phyloP scores from a whole-genome alignment of 441 rosid genomes.

The Brassica balearica region DNA sequence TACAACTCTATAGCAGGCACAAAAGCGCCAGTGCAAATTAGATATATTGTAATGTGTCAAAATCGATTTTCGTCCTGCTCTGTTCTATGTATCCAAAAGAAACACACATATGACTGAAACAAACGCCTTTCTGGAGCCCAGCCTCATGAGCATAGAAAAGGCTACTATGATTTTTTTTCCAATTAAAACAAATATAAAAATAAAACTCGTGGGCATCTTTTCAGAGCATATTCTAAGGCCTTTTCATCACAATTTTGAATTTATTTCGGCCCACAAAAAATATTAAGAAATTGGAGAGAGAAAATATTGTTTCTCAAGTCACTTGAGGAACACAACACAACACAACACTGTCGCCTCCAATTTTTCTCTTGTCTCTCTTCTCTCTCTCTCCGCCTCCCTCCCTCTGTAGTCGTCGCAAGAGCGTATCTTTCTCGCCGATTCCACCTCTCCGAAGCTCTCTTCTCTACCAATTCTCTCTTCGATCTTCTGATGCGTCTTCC shows the following conservation, averaged over 20 bases:
- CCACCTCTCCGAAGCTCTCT: not conserved
- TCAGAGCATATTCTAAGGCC: conserved; percentile 33
- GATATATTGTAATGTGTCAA: not conserved
- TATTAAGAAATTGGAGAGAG: not conserved
- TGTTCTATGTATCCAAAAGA: not conserved
- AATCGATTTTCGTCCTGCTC: not conserved
- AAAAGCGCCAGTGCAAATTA: too few relatives aligned
- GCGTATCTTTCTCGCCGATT: conserved; percentile 3
- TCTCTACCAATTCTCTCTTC: not conserved
- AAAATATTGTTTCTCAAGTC: conserved; percentile 35
- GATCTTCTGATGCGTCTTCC: conserved; percentile 24
- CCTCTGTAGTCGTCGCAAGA: conserved; percentile 14
- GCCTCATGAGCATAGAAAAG: not conserved
- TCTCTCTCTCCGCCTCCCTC: not conserved
- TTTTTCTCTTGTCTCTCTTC: not conserved
- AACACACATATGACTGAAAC: not conserved
- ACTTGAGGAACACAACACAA: conserved; percentile 20
- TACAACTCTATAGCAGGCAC: not conserved
- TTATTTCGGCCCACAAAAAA: not conserved
- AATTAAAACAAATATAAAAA: not conserved
- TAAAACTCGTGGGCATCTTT: conserved; percentile 21
- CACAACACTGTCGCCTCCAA: conserved; percentile 30
- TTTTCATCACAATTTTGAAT: not conserved
- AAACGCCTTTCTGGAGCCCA: too few relatives aligned
- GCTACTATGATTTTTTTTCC: not conserved